Conservation (phyloP, 192 early-diverging fungal species). For the Coemansia aciculifera region DNA sequence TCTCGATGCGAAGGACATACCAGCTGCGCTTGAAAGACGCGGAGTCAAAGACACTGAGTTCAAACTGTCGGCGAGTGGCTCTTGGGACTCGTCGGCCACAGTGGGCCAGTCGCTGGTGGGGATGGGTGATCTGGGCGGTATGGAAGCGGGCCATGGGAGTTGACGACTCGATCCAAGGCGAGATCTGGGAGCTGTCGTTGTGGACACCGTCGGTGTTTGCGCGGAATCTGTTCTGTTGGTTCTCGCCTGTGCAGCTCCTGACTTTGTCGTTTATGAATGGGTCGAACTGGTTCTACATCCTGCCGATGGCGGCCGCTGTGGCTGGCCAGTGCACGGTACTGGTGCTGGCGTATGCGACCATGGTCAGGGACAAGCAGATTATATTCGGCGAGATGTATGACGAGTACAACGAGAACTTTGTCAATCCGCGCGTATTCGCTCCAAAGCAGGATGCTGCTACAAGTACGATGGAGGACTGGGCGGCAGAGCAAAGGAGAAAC, state of each 20-base stretch:
- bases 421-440: slow-evolving; percentile 63
- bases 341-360: slow-evolving; percentile 30
- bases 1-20: slow-evolving; percentile 33
- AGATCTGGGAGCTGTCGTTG: slow-evolving; percentile 54
- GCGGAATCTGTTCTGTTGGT: slow-evolving; percentile 61
- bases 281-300: slow-evolving; percentile 60
- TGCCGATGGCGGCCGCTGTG: slow-evolving; percentile 57
- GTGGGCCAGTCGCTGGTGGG: slow-evolving; percentile 43
- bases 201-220: slow-evolving; percentile 52
- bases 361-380: slow-evolving; percentile 63
- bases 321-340: slow-evolving; percentile 56
- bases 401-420: slow-evolving; percentile 67
- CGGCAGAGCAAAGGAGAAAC: slow-evolving; percentile 13
- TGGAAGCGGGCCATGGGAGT: slow-evolving; percentile 35
- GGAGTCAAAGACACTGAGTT: slow-evolving; percentile 10
- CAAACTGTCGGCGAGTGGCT: slow-evolving; percentile 38
- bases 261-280: slow-evolving; percentile 53
- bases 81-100: slow-evolving; percentile 34
- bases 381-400: slow-evolving; percentile 59
- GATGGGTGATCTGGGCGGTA: slow-evolving; percentile 26
- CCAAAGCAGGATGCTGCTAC: slow-evolving; percentile 55
- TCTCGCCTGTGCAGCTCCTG: slow-evolving; percentile 63
- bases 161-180: slow-evolving; percentile 43
- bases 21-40: slow-evolving; percentile 44
- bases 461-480: slow-evolving; percentile 48